These are phyloP conservation scores for Triticum aestivum DNA, from an alignment of 176 grass and related monocot genomes.

Conservation along the genomic window DNA sequence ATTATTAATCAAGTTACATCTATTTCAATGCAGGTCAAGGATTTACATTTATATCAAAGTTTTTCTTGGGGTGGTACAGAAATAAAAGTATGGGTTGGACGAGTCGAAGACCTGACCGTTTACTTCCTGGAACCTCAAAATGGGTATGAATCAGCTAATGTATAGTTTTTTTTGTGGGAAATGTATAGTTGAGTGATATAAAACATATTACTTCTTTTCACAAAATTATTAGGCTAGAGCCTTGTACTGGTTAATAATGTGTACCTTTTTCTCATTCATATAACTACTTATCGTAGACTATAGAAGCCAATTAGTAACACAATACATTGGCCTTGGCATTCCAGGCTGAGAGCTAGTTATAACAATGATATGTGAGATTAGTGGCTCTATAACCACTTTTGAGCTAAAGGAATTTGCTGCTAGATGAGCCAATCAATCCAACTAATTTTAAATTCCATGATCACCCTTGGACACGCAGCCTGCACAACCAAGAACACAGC, in stretches of 20 bases:
- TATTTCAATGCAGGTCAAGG: constrained; percentile 59
- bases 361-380: not conserved
- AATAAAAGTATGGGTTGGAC: constrained; percentile 83
- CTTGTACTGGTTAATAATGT: not conserved
- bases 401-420: constrained; percentile 4
- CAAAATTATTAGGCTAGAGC: not conserved
- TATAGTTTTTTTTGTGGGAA: not conserved
- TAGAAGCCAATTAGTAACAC: too few relatives aligned
- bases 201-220: constrained; percentile 6
- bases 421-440: not conserved
- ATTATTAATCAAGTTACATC: constrained; percentile 15
- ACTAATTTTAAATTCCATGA: not conserved
- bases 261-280: not conserved
- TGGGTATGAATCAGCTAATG: constrained; percentile 48
- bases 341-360: not conserved
- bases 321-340: not conserved
- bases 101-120: constrained; percentile 73
- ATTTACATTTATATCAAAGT: constrained; percentile 53
- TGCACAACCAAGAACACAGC: too few relatives aligned
- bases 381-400: not conserved
- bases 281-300: not conserved
- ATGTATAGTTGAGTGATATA: not conserved
- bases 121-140: constrained; percentile 95
- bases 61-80: constrained; percentile 66
- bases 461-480: not conserved